These are phyloP conservation scores for Trametes versicolor DNA, from an alignment of 1,284 basidiomycete species.

Conservation along the genomic window DNA sequence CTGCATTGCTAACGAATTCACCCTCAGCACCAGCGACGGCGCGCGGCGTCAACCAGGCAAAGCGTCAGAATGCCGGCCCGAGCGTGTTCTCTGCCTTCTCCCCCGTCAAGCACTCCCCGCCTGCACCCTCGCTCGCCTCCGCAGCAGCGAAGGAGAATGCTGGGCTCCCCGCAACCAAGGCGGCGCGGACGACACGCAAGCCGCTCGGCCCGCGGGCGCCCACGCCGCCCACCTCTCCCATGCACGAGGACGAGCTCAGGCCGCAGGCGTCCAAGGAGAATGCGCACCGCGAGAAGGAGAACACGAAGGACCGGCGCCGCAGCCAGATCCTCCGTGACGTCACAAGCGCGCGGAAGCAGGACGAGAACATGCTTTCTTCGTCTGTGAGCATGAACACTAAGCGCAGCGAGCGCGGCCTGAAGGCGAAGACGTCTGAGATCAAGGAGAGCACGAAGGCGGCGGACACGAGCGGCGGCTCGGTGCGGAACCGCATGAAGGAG, in stretches of 20 bases:
- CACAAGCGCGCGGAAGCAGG: constrained; percentile 31
- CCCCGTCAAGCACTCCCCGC: constrained; percentile 43
- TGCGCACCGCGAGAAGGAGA: constrained; percentile 19
- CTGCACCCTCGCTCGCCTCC: constrained; percentile 22
- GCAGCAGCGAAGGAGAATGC: constrained; percentile 46
- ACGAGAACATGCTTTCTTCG: constrained; percentile 21
- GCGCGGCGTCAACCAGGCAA: constrained; percentile 32
- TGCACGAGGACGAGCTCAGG: constrained; percentile 5
- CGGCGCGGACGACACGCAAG: constrained; percentile 33
- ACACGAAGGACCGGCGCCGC: constrained; percentile 29
- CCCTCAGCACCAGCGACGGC: constrained; percentile 8
- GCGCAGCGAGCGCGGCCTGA: constrained; percentile 12
- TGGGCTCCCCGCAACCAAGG: constrained; percentile 20
- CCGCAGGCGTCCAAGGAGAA: constrained; percentile 37
- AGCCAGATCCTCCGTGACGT: constrained; percentile 39
- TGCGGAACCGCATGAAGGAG: constrained; percentile 60
- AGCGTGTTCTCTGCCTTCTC: constrained; percentile 41
- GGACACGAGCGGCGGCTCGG: constrained; percentile 48
- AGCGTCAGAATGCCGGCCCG: constrained; percentile 33
- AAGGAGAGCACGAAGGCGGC: constrained; percentile 30
- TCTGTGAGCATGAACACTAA: constrained; percentile 2
- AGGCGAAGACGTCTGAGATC: constrained; percentile 30
- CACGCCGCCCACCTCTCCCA: constrained; percentile 37
- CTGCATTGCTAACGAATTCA: neutral
- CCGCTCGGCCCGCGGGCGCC: constrained; percentile 43